These are phyloP conservation scores for Aspergillus nanangensis DNA, from an alignment of 495 filamentous ascomycete species.

Conservation along the genomic window DNA sequence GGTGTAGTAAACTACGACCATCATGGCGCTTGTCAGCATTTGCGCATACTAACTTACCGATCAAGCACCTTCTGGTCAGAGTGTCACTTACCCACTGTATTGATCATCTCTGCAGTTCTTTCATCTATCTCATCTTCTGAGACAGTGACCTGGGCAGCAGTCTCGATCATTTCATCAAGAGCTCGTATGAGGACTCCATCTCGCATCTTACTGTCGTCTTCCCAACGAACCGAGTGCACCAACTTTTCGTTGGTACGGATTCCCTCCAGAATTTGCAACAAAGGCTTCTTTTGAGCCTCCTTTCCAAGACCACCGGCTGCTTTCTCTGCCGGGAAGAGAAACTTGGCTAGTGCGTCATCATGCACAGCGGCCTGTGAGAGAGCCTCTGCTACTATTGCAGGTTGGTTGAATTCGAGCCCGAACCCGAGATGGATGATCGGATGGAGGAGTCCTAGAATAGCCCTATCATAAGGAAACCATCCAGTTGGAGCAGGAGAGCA, in stretches of 20 bases:
- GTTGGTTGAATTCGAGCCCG: slow-evolving; percentile 74
- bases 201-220: slow-evolving; percentile 58
- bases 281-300: slow-evolving; percentile 36
- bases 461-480: slow-evolving; percentile 1
- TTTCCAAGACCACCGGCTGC: slow-evolving; percentile 29
- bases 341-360: slow-evolving; percentile 38
- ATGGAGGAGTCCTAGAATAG: slow-evolving; percentile 59
- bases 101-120: slow-evolving; percentile 71
- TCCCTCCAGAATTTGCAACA: slow-evolving; percentile 57
- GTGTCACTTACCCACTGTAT: slow-evolving; percentile 52
- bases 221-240: slow-evolving; percentile 37
- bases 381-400: slow-evolving; percentile 77
- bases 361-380: slow-evolving; percentile 71
- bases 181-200: slow-evolving; percentile 63
- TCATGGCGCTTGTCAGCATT: no score
- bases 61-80: no score
- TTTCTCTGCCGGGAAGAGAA: slow-evolving; percentile 52
- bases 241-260: slow-evolving; percentile 53
- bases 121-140: slow-evolving; percentile 58
- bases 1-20: slow-evolving; percentile 54
- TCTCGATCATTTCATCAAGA: slow-evolving; percentile 54
- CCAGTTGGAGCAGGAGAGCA: not conserved
- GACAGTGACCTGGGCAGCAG: slow-evolving; percentile 57
- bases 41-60: no score
- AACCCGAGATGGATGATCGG: slow-evolving; percentile 83